These are phyloP conservation scores for Gastroboletus turbinatus DNA, from an alignment of 1,284 basidiomycete species.

Conservation along the genomic window DNA sequence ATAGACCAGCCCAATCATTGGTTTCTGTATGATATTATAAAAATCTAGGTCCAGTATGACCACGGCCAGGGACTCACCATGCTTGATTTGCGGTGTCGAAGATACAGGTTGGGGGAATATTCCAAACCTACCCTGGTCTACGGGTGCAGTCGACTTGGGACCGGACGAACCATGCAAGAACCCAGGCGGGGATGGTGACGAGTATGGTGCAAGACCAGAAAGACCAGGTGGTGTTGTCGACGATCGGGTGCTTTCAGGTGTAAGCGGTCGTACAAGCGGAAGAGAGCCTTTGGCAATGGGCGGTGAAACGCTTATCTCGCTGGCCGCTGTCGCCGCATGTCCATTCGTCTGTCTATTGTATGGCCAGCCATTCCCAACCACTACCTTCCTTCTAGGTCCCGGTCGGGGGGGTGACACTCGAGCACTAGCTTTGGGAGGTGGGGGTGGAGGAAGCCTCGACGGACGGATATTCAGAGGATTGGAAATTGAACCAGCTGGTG, in stretches of 20 bases:
- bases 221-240: constrained; percentile 37
- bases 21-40: constrained; percentile 14
- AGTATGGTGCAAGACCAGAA: constrained; percentile 36
- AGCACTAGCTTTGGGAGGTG: constrained; percentile 3
- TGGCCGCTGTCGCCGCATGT: constrained; percentile 2
- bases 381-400: constrained; percentile 27
- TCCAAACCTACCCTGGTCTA: constrained; percentile 19
- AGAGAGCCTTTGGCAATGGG: constrained; percentile 10
- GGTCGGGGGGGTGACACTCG: constrained; percentile 15
- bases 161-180: constrained; percentile 33
- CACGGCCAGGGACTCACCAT: constrained; percentile 20
- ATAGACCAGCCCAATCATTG: constrained; percentile 26
- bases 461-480: constrained; percentile 55
- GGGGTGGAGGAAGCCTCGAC: constrained; percentile 28
- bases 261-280: constrained; percentile 22
- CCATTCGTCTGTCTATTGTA: constrained; percentile 29
- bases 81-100: constrained; percentile 31
- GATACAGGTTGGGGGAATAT: constrained; percentile 20
- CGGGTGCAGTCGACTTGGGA: constrained; percentile 18
- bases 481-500: constrained; percentile 40
- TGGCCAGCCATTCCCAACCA: constrained; percentile 39
- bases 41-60: not conserved
- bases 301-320: constrained; percentile 17
- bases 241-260: constrained; percentile 35
- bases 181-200: constrained; percentile 39